Evolutionary conservation across 148 eudicot genomes (phyloP).

Genomic region (Amaranthus cruentus): DNA sequence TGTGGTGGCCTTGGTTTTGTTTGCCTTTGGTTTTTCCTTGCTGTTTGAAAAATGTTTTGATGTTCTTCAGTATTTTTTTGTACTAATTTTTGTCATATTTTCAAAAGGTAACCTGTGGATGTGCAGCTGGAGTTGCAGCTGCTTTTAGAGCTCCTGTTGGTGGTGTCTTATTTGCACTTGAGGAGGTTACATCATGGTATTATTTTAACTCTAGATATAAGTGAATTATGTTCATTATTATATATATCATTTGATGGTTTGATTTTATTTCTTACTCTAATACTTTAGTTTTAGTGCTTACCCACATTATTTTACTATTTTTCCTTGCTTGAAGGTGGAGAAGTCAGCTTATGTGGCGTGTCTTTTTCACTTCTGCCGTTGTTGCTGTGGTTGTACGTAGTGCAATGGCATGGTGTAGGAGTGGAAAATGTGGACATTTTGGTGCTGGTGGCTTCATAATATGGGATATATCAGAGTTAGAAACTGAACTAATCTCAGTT

Average conservation of each 20-base stretch:
- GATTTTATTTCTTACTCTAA: not conserved
- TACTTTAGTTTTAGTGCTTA: not conserved
- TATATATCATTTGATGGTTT: not conserved
- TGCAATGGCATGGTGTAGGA: conserved; percentile 96
- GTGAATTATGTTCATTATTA: not conserved
- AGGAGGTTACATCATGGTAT: conserved; percentile 99
- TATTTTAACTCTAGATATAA: not conserved
- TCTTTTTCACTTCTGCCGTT: conserved; percentile 97
- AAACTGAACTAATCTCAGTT: conserved; percentile 25
- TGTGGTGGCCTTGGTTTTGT: not conserved
- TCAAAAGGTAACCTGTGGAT: conserved; percentile 99
- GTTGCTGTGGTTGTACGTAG: conserved; percentile 98
- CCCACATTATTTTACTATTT: conserved; percentile 8
- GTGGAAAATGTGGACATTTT: conserved; percentile 98
- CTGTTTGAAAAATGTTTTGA: not conserved
- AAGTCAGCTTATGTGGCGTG: conserved; percentile 99
- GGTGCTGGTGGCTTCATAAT: conserved; percentile 99
- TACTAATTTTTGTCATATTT: conserved; percentile 40
- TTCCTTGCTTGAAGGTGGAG: conserved; percentile 75
- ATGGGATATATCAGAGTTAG: conserved; percentile 95
- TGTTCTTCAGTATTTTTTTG: not conserved
- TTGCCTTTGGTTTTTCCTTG: not conserved
- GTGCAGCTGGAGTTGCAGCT: conserved; percentile 99
- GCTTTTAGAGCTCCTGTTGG: conserved; percentile 99
- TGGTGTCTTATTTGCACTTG: conserved; percentile 94